Conservation (phyloP, 345 rosid species). For the Citropsis articulata region DNA sequence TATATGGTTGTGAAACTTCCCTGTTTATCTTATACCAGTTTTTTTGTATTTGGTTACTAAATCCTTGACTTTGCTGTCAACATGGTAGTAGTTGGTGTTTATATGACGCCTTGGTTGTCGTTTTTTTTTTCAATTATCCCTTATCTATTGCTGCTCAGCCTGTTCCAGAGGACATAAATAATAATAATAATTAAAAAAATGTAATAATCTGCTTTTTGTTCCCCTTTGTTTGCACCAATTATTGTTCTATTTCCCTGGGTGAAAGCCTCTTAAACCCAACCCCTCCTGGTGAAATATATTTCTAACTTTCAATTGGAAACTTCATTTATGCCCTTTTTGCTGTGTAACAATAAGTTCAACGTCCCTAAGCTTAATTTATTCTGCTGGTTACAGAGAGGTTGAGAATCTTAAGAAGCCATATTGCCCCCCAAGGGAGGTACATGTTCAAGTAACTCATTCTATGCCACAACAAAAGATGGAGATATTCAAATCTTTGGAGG, state of each 20-base stretch:
- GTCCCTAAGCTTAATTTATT: background rate
- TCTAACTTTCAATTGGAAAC: background rate
- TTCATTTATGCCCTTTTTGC: background rate
- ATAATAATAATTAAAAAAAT: background rate
- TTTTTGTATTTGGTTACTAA: background rate
- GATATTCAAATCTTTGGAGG: slow-evolving; percentile 53
- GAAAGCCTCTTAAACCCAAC: background rate
- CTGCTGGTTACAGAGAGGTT: slow-evolving; percentile 42
- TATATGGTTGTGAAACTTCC: too few species aligned
- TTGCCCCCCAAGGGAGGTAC: slow-evolving; percentile 60
- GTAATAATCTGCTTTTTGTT: background rate
- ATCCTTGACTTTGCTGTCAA: slow-evolving; percentile 4
- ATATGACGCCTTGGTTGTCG: background rate
- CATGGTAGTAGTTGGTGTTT: slow-evolving; percentile 3
- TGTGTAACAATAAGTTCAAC: background rate
- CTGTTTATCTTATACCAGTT: background rate
- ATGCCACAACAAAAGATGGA: slow-evolving; percentile 58
- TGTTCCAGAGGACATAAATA: background rate
- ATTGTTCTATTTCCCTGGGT: background rate
- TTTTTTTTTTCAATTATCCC: background rate
- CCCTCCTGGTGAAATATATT: background rate
- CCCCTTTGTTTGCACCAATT: background rate
- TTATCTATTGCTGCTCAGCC: background rate
- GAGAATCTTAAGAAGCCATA: slow-evolving; percentile 51
- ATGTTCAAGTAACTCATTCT: slow-evolving; percentile 66